phyloP scores from a whole-genome alignment of 192 early-diverging fungal species.

The Mortierella alpina region DNA sequence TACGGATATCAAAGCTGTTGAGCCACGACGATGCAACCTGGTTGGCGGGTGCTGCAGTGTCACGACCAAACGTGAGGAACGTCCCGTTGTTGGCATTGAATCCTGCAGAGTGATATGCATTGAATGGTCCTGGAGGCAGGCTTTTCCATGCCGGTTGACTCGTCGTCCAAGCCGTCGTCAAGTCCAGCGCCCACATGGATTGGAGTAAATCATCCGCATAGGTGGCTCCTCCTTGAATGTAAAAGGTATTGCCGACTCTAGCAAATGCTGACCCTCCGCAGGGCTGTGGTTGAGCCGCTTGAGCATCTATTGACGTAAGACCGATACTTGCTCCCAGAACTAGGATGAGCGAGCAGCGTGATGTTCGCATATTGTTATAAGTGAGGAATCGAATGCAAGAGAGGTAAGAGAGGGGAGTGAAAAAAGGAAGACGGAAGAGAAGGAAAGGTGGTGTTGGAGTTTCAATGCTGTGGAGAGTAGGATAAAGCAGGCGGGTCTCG shows the following conservation, averaged over 20 bases:
- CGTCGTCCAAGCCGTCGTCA: slow-evolving; percentile 17
- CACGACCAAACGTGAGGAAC: slow-evolving; percentile 32
- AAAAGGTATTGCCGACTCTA: slow-evolving; percentile 21
- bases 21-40: slow-evolving; percentile 2
- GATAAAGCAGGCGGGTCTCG: too few species aligned
- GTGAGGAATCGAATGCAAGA: not conserved
- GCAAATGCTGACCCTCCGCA: slow-evolving; percentile 24
- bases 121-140: slow-evolving; percentile 14
- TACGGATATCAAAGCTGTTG: slow-evolving; percentile 2
- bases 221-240: slow-evolving; percentile 28
- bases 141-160: slow-evolving; percentile 13
- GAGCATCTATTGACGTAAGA: not conserved
- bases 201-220: slow-evolving; percentile 14
- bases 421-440: not conserved
- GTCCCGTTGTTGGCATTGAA: slow-evolving; percentile 18
- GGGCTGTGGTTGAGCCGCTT: slow-evolving; percentile 4
- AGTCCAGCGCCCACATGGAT: slow-evolving; percentile 24
- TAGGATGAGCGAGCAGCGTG: not conserved
- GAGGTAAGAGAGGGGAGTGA: not conserved
- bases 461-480: not conserved
- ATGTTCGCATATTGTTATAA: not conserved
- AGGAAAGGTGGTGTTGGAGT: not conserved
- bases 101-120: slow-evolving; percentile 32
- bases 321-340: not conserved
- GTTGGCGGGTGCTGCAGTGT: slow-evolving; percentile 12